Conservation (phyloP, 176 grass and related monocot genomes). For the Themeda triandra region DNA sequence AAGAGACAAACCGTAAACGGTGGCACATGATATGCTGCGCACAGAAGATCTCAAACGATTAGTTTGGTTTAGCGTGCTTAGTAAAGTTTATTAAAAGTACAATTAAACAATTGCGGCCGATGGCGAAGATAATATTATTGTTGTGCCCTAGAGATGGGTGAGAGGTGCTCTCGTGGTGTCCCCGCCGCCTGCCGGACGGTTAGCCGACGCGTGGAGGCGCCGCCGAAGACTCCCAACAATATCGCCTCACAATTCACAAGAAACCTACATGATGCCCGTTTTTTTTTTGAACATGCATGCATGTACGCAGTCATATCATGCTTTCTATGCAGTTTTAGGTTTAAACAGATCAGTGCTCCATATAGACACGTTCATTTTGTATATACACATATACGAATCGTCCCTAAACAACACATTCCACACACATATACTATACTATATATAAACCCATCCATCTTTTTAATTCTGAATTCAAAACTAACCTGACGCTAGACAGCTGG, state of each 20-base stretch:
- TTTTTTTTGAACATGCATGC: background rate
- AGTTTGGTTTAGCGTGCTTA: slow-evolving; percentile 30
- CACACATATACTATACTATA: too few relatives aligned
- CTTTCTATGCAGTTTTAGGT: background rate
- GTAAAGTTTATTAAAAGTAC: slow-evolving; percentile 29
- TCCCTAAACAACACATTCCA: background rate
- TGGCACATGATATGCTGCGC: background rate
- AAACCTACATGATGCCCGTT: background rate
- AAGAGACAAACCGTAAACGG: background rate
- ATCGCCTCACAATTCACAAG: background rate
- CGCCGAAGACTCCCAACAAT: background rate
- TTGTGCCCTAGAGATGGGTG: slow-evolving; percentile 22
- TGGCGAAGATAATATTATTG: slow-evolving; percentile 57
- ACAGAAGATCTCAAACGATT: slow-evolving; percentile 16
- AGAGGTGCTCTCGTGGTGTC: slow-evolving; percentile 9
- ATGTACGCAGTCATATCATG: background rate
- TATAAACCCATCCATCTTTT: too few relatives aligned
- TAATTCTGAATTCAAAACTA: background rate
- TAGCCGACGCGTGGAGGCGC: slow-evolving; percentile 35
- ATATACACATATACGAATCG: background rate
- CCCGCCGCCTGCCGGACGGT: slow-evolving; percentile 34
- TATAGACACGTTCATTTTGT: background rate
- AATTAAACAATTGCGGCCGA: slow-evolving; percentile 22
- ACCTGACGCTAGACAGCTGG: background rate
- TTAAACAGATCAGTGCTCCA: background rate